Conservation (phyloP, 371 early-diverging fungal genomes). For the Rhizopus sp. region DNA sequence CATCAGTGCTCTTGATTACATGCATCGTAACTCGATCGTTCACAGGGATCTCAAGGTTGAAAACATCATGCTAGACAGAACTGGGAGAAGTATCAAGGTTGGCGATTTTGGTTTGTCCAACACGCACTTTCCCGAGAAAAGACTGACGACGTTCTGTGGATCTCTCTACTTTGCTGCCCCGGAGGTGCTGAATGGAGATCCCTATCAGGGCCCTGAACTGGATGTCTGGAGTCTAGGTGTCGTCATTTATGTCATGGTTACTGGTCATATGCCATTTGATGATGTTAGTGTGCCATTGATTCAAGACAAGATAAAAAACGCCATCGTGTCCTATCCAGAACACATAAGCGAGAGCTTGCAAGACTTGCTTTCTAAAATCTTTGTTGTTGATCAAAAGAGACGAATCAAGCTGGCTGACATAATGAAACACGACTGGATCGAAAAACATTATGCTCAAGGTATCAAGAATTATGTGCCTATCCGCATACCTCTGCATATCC, state of each 20-base stretch:
- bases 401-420: conserved; percentile 78
- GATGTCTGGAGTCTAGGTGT: conserved; percentile 97
- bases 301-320: conserved; percentile 90
- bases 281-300: conserved; percentile 87
- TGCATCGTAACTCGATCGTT: conserved; percentile 94
- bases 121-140: conserved; percentile 77
- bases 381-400: conserved; percentile 67
- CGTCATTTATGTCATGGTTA: conserved; percentile 91
- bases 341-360: conserved; percentile 76
- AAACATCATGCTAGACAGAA: conserved; percentile 88
- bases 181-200: conserved; percentile 84
- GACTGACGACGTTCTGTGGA: conserved; percentile 93
- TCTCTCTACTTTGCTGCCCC: conserved; percentile 97
- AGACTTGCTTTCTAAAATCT: conserved; percentile 73
- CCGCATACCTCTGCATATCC: conserved; percentile 66
- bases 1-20: conserved; percentile 88
- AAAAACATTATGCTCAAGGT: conserved; percentile 58
- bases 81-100: conserved; percentile 83
- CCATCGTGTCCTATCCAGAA: conserved; percentile 78
- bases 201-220: conserved; percentile 93
- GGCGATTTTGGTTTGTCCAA: conserved; percentile 97
- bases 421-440: conserved; percentile 79
- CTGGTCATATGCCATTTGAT: conserved; percentile 95
- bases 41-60: conserved; percentile 98
- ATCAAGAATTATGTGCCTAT: conserved; percentile 62